Base-by-base conservation (phyloP, 805 yeast species). In the Nakazawaea ernobii region DNA sequence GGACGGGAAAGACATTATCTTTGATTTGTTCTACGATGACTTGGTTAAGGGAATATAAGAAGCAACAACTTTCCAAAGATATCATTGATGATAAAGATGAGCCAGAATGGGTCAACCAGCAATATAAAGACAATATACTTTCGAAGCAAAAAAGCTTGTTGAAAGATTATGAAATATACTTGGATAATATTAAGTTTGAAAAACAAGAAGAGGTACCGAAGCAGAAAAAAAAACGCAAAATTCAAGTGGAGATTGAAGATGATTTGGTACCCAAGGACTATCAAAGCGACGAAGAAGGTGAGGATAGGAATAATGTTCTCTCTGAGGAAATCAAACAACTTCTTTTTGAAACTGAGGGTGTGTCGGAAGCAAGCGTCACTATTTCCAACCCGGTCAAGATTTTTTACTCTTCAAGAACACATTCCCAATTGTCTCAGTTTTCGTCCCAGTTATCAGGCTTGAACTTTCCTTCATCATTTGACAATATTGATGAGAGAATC, bases 1-100 rank as follows among this genome's bases (percentile, higher is more conserved):
- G 98, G 6, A 87, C 91, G 1, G 97, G 98, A 2, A 91, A 91
- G 63, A 90, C 97, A 0, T 67, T 92, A 2, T 88, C 96, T 0
- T 65, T 91, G 40, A 85, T 92, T 3, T 92, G 97, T 59, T 79
- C 95, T 0, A 70, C 92, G 0, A 74, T 91, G 76, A 79, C 91
- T 0, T 91, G 96, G 96, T 68, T 91, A 32, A 62, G 92, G 48
- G 71, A 77, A 53, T 43, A 55, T 53, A 24, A 48, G 56, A 52
- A 43, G 43, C 32, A 40, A 32, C n/a, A 32, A 47, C 11, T 46
- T 55, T 24, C 45, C 46, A 39, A 49, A 48, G 56, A 66, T 1
- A 59, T 58, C 2, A 60, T 61, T 4, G 70, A 66, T 17, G 67
- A 62, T 9, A 73, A 67, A 11, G 73, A 66, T 20, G 69, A 68